Percentiles rank a stretch among this genome's conserved stretches.
These are phyloP conservation scores for Phytophthora foliorum DNA, from an alignment of 352 stramenopile genomes.

Conservation along the genomic window DNA sequence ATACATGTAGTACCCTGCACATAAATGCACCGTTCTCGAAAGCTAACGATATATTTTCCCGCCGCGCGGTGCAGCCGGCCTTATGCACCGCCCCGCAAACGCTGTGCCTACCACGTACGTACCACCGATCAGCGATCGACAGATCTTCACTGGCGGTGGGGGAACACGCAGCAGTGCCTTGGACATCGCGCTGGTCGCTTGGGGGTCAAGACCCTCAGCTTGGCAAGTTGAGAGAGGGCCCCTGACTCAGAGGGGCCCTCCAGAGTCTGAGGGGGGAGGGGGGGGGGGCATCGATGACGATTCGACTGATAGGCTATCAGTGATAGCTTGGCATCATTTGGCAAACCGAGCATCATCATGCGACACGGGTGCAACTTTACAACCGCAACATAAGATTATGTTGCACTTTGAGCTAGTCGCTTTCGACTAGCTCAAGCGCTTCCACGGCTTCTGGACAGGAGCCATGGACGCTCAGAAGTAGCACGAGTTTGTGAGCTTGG, in stretches of 20 bases:
- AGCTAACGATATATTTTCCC: no score
- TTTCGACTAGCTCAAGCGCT: not conserved
- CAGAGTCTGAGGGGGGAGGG: no score
- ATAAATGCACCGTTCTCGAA: no score
- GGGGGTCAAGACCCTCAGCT: no score
- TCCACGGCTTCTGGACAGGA: not conserved
- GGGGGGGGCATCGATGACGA: no score
- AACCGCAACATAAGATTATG: slow-evolving; percentile 1
- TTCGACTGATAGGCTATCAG: no score
- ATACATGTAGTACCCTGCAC: no score
- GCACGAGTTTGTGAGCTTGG: not conserved
- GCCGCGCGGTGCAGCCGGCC: not conserved
- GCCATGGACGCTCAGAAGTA: not conserved
- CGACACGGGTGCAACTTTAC: not conserved
- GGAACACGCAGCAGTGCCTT: no score
- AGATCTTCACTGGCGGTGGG: not conserved
- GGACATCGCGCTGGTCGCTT: no score
- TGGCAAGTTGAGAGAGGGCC: no score
- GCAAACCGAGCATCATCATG: slow-evolving; percentile 8
- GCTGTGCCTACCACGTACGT: not conserved
- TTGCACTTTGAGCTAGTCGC: not conserved
- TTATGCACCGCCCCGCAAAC: not conserved
- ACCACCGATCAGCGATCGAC: not conserved
- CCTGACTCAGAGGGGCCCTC: no score
- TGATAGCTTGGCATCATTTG: slow-evolving; percentile 19